phyloP scores from a whole-genome alignment of 2,329 filamentous ascomycete genomes.

The Thelonectria blattea region DNA sequence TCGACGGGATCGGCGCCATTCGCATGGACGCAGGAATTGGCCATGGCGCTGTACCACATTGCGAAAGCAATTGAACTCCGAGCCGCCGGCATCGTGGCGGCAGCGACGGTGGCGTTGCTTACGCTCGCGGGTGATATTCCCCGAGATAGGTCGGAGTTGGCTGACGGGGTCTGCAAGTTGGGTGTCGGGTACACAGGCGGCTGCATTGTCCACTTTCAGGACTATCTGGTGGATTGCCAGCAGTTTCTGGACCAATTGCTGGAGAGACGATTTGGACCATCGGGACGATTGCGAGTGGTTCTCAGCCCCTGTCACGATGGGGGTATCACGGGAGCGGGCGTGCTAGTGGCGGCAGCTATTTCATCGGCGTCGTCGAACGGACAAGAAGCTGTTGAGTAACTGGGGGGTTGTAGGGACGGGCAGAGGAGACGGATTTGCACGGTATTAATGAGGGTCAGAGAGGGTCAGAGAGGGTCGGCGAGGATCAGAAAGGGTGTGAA shows the following conservation, averaged over 20 bases:
- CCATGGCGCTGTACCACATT: conserved; percentile 67
- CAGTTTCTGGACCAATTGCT: conserved; percentile 66
- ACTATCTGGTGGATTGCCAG: conserved; percentile 75
- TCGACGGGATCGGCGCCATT: conserved; percentile 54
- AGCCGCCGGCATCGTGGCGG: conserved; percentile 76
- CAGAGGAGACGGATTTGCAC: conserved; percentile 23
- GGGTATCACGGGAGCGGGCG: conserved; percentile 66
- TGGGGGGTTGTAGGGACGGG: conserved; percentile 18
- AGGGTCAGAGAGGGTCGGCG: too few species aligned
- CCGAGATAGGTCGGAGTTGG: conserved; percentile 33
- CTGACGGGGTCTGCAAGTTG: conserved; percentile 56
- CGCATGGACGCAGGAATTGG: conserved; percentile 67
- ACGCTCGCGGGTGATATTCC: conserved; percentile 71
- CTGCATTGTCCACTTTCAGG: conserved; percentile 80
- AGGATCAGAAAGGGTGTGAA: background rate
- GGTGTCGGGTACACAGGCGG: conserved; percentile 82
- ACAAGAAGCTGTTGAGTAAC: conserved; percentile 41
- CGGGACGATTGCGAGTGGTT: conserved; percentile 51
- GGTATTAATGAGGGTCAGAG: background rate
- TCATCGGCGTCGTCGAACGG: conserved; percentile 41
- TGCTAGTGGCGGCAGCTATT: conserved; percentile 59
- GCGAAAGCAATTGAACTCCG: conserved; percentile 73
- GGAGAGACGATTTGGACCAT: conserved; percentile 34
- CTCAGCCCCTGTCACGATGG: conserved; percentile 66
- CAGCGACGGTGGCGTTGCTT: conserved; percentile 73